Evolutionary conservation across 495 filamentous ascomycete species (phyloP).

Genomic region (Aspergillus leporis): DNA sequence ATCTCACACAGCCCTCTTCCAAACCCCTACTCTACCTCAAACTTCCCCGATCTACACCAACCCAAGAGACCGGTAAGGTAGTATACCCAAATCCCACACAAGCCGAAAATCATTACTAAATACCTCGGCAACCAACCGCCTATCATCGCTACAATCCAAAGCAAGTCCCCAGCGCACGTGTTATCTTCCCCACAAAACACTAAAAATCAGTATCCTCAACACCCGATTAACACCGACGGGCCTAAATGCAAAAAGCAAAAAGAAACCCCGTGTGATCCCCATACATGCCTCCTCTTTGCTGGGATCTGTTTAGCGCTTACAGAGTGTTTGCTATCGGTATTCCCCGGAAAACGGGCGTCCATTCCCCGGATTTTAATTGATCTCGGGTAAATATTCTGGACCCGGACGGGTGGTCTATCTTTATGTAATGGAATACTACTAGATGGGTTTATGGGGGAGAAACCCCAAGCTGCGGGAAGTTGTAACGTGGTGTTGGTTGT

Average conservation of each 20-base stretch:
- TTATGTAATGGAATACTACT: neutral
- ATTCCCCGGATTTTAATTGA: neutral
- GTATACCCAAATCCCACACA: neutral
- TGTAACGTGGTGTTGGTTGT: neutral
- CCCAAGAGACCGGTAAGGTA: no score
- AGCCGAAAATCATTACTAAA: neutral
- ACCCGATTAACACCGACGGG: neutral
- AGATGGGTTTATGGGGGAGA: neutral
- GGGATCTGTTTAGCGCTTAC: neutral
- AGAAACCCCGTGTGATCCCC: neutral
- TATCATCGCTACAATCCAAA: neutral
- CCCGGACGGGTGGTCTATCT: constrained; percentile 4
- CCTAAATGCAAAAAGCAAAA: neutral
- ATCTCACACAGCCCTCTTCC: neutral
- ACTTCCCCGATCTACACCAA: neutral
- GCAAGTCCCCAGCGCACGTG: neutral
- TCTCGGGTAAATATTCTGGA: constrained; percentile 25
- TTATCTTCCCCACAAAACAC: neutral
- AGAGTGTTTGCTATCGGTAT: constrained; percentile 1
- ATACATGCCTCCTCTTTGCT: no score
- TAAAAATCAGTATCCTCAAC: neutral
- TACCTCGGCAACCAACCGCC: neutral
- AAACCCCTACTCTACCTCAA: neutral
- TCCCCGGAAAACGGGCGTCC: neutral
- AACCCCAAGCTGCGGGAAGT: neutral